Base-by-base conservation (phyloP, 1,284 basidiomycete species). In the Moniliophthora roreri region DNA sequence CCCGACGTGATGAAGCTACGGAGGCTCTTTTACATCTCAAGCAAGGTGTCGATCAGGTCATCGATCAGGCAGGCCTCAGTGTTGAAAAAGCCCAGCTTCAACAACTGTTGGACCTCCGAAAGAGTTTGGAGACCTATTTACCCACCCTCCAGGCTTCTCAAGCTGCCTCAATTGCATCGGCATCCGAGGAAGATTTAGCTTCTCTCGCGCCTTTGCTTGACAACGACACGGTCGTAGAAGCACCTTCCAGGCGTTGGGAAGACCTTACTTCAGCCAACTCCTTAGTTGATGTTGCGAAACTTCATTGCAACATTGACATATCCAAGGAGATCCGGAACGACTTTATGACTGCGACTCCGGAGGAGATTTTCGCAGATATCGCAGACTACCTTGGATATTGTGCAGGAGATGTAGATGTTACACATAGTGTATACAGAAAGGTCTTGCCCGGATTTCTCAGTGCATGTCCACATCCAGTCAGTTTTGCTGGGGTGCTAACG, bases 241-340 rank as follows among this genome's bases (percentile, higher is more conserved):
- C 64, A 0, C 62, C 62, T 4, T 71, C 75, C 28, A 82, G 83
- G 63, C 81, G 86, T 16, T 99, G 96, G 97, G 91, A 97, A 64
- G 93, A 97, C 50, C 78, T 96, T 36, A 95, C 95, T 0, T 92
- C 95, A 1, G 85, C 87, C 36, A 99, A 98, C 69, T 95, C 94
- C 18, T 83, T 99, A 20, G 88, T 85, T 15, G 95, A 98, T 57
- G 95, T 99, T 11, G 95, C 95, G 0, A 84, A 84, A 44, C 77
- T 99, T 3, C 93, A 99, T 67, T 97, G 94, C 66, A 83, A 82
- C 6, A 89, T 93, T 59, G 73, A 81, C 16, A 73, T 97, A 51
- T 84, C 93, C 68, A 99, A 99, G 70, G 77, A 82, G 5, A 79
- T 85, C 5, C 85, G 96, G 3, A 80, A 85, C 59, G 87, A 92